These are phyloP conservation scores for Homolaphlyctis polyrhiza DNA, from an alignment of 371 early-diverging fungal genomes.

Conservation along the genomic window DNA sequence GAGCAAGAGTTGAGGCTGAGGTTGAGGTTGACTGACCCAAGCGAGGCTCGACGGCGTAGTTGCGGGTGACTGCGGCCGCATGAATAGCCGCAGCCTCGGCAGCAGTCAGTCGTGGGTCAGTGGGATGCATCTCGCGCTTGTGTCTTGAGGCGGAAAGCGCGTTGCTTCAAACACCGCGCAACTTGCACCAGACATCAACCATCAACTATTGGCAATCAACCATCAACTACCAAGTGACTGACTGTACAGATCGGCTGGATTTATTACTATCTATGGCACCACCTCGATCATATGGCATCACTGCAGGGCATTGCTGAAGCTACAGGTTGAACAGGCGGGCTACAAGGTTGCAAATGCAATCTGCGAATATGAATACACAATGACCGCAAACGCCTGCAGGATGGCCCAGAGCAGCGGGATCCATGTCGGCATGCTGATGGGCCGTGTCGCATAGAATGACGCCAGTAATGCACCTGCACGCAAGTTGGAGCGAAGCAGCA, in stretches of 20 bases:
- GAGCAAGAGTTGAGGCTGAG: no score
- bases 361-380: neutral
- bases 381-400: neutral
- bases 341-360: neutral
- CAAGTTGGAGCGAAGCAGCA: neutral
- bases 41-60: conserved; percentile 85
- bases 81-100: conserved; percentile 46
- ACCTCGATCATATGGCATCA: no score
- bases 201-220: no score
- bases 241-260: no score
- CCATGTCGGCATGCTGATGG: conserved; percentile 3
- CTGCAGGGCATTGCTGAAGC: no score
- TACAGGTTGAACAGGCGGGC: neutral
- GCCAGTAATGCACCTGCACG: neutral
- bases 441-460: neutral
- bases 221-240: no score
- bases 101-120: conserved; percentile 25
- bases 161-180: no score
- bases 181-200: no score
- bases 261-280: no score
- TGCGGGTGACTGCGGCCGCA: conserved; percentile 77
- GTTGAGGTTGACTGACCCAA: no score
- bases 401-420: conserved; percentile 1
- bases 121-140: no score
- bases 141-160: no score